These are phyloP conservation scores for Apostasia ramifera DNA, from an alignment of 106 monocot species.

Conservation along the genomic window DNA sequence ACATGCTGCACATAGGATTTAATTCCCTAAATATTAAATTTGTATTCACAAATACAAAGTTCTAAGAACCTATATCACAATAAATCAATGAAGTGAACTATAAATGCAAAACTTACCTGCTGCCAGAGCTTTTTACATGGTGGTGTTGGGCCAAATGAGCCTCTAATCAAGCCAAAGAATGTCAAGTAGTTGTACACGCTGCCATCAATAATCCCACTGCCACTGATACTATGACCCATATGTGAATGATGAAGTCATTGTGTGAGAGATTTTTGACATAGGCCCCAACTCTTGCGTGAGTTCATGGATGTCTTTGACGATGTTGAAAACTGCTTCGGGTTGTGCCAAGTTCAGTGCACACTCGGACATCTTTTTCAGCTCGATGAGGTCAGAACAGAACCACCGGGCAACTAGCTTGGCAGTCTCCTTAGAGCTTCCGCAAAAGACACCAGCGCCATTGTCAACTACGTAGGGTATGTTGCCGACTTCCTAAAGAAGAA, in stretches of 20 bases:
- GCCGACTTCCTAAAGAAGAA: constrained; percentile 52
- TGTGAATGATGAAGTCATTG: constrained; percentile 38
- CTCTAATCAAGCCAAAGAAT: too few relatives aligned
- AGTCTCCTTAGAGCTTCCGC: constrained; percentile 57
- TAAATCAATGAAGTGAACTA: too few relatives aligned
- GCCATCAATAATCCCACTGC: background rate
- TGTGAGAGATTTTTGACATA: constrained; percentile 30
- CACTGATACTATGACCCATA: background rate
- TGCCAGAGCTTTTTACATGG: too few relatives aligned
- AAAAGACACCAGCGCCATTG: constrained; percentile 66
- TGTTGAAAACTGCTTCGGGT: constrained; percentile 67
- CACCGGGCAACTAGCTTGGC: constrained; percentile 44
- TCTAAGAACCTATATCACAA: too few relatives aligned
- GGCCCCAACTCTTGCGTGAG: constrained; percentile 33
- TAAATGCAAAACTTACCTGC: too few relatives aligned
- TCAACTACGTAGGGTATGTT: constrained; percentile 74
- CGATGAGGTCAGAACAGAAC: constrained; percentile 45
- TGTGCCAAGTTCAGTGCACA: constrained; percentile 66
- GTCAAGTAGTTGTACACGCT: too few relatives aligned
- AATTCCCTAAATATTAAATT: too few relatives aligned
- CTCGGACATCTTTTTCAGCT: constrained; percentile 56
- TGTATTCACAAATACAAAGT: too few relatives aligned
- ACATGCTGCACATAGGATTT: too few relatives aligned
- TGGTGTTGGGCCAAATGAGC: too few relatives aligned
- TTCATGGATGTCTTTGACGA: constrained; percentile 60